Conservation (phyloP, 2,329 filamentous ascomycete species). For the Leptographium wingfieldii region DNA sequence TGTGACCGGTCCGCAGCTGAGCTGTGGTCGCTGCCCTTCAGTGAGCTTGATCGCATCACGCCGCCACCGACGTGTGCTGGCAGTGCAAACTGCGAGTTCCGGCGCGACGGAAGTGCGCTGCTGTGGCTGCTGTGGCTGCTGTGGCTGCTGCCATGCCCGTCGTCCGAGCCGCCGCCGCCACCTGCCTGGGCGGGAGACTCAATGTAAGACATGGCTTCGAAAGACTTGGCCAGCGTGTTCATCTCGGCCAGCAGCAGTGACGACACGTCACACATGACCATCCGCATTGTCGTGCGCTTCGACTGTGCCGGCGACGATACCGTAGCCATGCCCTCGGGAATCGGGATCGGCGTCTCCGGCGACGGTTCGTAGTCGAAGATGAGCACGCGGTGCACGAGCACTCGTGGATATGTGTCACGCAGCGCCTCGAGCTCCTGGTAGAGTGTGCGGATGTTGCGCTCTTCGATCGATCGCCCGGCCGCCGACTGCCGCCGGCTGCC, state of each 20-base stretch:
- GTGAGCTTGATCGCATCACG: slow-evolving; percentile 36
- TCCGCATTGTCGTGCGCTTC: slow-evolving; percentile 69
- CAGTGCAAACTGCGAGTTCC: slow-evolving; percentile 43
- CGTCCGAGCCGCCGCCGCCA: not conserved
- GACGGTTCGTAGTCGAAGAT: slow-evolving; percentile 60
- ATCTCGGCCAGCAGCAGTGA: slow-evolving; percentile 63
- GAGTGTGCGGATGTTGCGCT: slow-evolving; percentile 45
- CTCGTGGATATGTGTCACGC: slow-evolving; percentile 60
- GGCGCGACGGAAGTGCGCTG: slow-evolving; percentile 19
- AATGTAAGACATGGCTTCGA: slow-evolving; percentile 61
- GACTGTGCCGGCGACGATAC: slow-evolving; percentile 58
- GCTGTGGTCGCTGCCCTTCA: slow-evolving; percentile 22
- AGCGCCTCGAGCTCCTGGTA: slow-evolving; percentile 59
- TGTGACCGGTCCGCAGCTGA: slow-evolving; percentile 41
- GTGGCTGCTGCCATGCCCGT: no score
- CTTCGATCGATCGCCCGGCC: slow-evolving; percentile 36
- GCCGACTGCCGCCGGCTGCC: slow-evolving; percentile 38
- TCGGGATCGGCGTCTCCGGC: slow-evolving; percentile 34
- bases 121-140: no score
- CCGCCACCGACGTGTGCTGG: slow-evolving; percentile 14
- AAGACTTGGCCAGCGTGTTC: slow-evolving; percentile 58
- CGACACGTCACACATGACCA: slow-evolving; percentile 67
- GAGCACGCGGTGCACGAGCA: slow-evolving; percentile 64
- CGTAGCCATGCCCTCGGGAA: slow-evolving; percentile 55
- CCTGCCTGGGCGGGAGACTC: slow-evolving; percentile 57